A percentile compares a stretch with the other conserved stretches of the same genome.
phyloP scores from a whole-genome alignment of 495 filamentous ascomycete species.

The Penicillium chermesinum region DNA sequence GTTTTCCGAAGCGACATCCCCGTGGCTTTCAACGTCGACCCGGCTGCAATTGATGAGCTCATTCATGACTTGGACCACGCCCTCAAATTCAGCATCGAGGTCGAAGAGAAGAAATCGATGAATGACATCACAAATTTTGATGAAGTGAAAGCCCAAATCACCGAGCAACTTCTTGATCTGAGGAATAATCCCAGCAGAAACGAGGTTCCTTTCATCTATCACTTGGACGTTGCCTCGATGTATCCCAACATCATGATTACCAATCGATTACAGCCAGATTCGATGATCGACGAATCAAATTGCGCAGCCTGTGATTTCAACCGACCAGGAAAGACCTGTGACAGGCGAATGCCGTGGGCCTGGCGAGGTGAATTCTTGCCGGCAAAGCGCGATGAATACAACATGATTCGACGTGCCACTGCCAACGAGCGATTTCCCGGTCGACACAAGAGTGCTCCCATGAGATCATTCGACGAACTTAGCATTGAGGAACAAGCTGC shows the following conservation, averaged over 20 bases:
- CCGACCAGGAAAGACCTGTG: constrained; percentile 92
- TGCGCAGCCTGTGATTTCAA: constrained; percentile 99
- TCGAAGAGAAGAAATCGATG: constrained; percentile 91
- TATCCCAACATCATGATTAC: constrained; percentile 99
- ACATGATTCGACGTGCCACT: constrained; percentile 94
- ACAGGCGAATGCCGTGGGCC: constrained; percentile 90
- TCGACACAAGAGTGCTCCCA: constrained; percentile 60
- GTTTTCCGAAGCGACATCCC: constrained; percentile 96
- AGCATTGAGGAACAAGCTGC: constrained; percentile 74
- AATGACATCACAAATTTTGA: constrained; percentile 91
- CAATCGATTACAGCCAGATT: constrained; percentile 94
- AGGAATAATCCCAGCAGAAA: constrained; percentile 74
- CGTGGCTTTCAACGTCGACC: constrained; percentile 83
- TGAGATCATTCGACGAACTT: constrained; percentile 76
- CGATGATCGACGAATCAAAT: constrained; percentile 93
- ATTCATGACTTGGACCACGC: constrained; percentile 83
- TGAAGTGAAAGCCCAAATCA: constrained; percentile 83
- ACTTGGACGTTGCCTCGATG: constrained; percentile 98
- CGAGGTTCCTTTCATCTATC: constrained; percentile 91
- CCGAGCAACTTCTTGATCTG: constrained; percentile 62
- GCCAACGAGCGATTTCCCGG: constrained; percentile 89
- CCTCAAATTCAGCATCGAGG: constrained; percentile 81
- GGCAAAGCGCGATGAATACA: constrained; percentile 95
- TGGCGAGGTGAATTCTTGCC: constrained; percentile 98
- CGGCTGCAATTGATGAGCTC: constrained; percentile 82